Evolutionary conservation across 1,284 basidiomycete species (phyloP), one percentile per base, ranked within the genome.

Genomic region (Rhodotorula sp.): DNA sequence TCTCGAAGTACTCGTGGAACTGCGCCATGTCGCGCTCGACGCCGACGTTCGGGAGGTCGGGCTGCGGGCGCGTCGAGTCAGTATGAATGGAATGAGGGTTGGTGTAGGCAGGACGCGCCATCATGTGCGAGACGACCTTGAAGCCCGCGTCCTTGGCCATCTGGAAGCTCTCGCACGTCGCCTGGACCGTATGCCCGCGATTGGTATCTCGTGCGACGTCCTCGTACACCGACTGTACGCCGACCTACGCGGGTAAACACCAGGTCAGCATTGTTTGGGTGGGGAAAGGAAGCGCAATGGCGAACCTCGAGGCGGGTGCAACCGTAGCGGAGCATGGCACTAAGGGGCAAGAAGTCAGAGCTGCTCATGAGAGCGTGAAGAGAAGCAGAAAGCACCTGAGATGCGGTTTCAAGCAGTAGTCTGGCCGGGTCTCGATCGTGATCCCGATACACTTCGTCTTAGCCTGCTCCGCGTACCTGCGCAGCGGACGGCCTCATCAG

Each of bases 401-500:
- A 84, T 99, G 97, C 8, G 97, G 97, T 69, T 93, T 90, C 64
- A 99, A 85, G 79, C 97, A 99, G 82, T 99, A 99, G 82, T 99
- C 97, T 41, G 97, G 97, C 53, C 97, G 86, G 8, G 97, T 99
- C 83, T 99, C 97, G 77, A 99, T 99, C 4, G 97, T 99, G 79
- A 99, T 99, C 9, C 97, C 97, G 67, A 98, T 97, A 36, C 94
- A 97, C 82, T 99, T 99, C 57, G 94, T 96, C 84, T 96, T 95
- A 80, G 94, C 93, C 81, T 94, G 91, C 81, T 98, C 96, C 10
- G 94, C 97, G 81, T 93, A 97, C 70, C 90, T 91, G 77, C 37
- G 37, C 53, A 13, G n/a, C n/a, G n/a, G n/a, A n/a, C n/a, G n/a
- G n/a, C n/a, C n/a, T n/a, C n/a, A 19, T 13, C 1, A 5, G 8